Percentiles rank a stretch among this genome's conserved stretches.
Evolutionary conservation across 441 rosid species (phyloP).

Genomic region (Eutrema salsugineum): DNA sequence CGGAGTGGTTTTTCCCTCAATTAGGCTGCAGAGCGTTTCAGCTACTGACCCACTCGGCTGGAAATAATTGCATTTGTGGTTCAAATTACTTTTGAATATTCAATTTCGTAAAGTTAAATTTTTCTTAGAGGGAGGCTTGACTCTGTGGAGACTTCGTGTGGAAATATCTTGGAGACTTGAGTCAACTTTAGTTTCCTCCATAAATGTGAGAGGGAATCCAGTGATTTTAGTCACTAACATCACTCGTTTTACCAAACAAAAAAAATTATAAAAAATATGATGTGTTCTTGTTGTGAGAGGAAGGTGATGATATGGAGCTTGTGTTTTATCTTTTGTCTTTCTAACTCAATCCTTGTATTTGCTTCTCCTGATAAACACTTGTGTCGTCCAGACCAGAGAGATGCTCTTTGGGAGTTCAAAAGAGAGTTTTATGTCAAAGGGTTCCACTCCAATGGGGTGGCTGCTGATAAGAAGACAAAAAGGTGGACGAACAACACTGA

Average conservation of each 20-base stretch:
- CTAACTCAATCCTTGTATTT: background rate
- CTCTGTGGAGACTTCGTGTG: no score
- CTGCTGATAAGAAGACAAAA: conserved; percentile 1
- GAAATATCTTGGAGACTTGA: no score
- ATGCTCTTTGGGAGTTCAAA: conserved; percentile 32
- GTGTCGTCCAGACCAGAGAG: conserved; percentile 15
- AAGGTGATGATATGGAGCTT: background rate
- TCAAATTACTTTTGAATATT: no score
- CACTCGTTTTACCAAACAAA: background rate
- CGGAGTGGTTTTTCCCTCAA: no score
- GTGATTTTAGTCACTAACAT: background rate
- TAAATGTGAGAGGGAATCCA: no score
- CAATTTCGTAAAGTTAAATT: no score
- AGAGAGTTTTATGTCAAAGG: background rate
- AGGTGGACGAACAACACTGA: conserved; percentile 37
- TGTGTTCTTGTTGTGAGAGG: background rate
- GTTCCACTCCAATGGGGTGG: background rate
- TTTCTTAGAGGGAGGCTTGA: no score
- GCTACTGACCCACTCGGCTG: no score
- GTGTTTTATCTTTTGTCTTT: background rate
- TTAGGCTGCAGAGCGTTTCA: no score
- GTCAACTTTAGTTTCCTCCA: no score
- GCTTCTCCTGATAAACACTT: background rate
- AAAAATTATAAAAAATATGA: background rate
- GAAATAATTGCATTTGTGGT: no score